A percentile compares a stretch with the other conserved stretches of the same genome.
These are phyloP conservation scores for Tetrahymena elliotti DNA, from an alignment of 73 alveolate genomes.

Conservation along the genomic window DNA sequence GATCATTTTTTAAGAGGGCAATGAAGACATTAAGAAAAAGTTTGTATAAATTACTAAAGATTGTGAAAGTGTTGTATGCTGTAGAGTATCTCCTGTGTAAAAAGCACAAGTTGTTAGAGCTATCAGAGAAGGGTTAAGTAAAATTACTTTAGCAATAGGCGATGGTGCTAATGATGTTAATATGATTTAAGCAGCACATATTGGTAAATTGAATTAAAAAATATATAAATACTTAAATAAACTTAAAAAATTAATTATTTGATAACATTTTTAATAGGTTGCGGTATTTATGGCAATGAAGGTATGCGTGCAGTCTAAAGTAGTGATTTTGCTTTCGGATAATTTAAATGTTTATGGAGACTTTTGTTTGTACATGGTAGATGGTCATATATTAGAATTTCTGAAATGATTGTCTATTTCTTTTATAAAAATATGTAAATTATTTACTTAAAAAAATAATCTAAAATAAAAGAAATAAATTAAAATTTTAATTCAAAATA, in stretches of 20 bases:
- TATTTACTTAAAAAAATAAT: neutral
- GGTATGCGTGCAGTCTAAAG: slow-evolving; percentile 95
- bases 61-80: slow-evolving; percentile 69
- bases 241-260: neutral
- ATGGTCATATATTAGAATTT: slow-evolving; percentile 73
- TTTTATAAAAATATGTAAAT: slow-evolving; percentile 65
- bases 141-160: slow-evolving; percentile 81
- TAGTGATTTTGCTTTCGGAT: slow-evolving; percentile 88
- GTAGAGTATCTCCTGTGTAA: slow-evolving; percentile 77
- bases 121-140: slow-evolving; percentile 60
- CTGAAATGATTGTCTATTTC: slow-evolving; percentile 83
- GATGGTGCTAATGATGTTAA: slow-evolving; percentile 95
- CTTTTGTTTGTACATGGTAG: slow-evolving; percentile 85
- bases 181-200: slow-evolving; percentile 72
- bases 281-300: slow-evolving; percentile 94
- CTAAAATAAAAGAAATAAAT: too few species aligned
- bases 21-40: slow-evolving; percentile 9
- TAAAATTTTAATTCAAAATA: too few species aligned
- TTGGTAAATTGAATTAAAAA: slow-evolving; percentile 17
- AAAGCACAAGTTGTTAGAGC: slow-evolving; percentile 69
- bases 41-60: slow-evolving; percentile 50
- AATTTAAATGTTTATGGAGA: slow-evolving; percentile 77
- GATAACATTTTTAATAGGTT: slow-evolving; percentile 56
- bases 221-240: neutral
- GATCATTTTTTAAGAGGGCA: neutral